These are phyloP conservation scores for Phytophthora citrophthora DNA, from an alignment of 352 stramenopile species.

Conservation along the genomic window DNA sequence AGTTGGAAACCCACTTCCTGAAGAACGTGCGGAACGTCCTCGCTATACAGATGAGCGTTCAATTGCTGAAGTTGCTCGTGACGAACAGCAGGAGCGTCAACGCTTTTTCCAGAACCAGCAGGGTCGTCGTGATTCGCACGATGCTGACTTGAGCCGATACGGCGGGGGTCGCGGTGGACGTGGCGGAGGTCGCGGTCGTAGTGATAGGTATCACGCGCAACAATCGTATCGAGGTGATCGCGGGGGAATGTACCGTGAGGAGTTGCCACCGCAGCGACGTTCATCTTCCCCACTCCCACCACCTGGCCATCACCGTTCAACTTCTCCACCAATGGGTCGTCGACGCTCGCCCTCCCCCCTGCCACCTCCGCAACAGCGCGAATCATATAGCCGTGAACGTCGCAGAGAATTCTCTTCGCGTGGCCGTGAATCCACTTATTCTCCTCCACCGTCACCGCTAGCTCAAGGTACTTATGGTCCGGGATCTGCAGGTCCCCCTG, in stretches of 20 bases:
- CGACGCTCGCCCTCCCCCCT: constrained; percentile 26
- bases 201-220: constrained; percentile 21
- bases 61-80: constrained; percentile 58
- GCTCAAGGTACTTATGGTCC: constrained; percentile 18
- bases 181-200: constrained; percentile 26
- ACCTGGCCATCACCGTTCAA: constrained; percentile 17
- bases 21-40: constrained; percentile 30
- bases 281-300: constrained; percentile 25
- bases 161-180: constrained; percentile 37
- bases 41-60: constrained; percentile 52
- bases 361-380: constrained; percentile 18
- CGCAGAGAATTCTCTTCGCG: constrained; percentile 28
- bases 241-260: constrained; percentile 23
- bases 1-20: constrained; percentile 25
- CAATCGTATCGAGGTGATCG: constrained; percentile 17
- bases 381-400: constrained; percentile 29
- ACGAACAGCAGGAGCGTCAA: constrained; percentile 52
- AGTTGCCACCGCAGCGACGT: constrained; percentile 13
- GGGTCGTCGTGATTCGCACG: constrained; percentile 41
- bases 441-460: constrained; percentile 36
- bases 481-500: constrained; percentile 8
- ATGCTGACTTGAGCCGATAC: constrained; percentile 40
- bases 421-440: constrained; percentile 28
- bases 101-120: constrained; percentile 47
- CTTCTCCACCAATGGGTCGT: constrained; percentile 16